phyloP scores from a whole-genome alignment of 208 protist species.

The Trichomonas tenax region DNA sequence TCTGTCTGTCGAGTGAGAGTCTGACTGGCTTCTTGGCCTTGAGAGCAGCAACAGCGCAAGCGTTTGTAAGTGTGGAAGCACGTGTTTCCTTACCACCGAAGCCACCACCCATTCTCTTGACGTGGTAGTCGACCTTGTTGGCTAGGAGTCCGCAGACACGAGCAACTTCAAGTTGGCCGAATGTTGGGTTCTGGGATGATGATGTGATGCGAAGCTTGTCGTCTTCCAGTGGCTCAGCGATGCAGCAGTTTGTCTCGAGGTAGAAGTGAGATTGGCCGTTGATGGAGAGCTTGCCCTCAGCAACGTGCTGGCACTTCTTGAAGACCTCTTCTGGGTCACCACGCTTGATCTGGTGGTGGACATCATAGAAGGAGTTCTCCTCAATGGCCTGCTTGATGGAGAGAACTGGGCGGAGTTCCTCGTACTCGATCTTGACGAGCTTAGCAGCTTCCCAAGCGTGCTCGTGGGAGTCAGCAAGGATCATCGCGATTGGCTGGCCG shows the following conservation, averaged over 20 bases:
- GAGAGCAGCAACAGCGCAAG: constrained; percentile 50
- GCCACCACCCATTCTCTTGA: constrained; percentile 60
- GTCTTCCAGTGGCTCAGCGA: constrained; percentile 53
- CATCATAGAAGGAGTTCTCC: constrained; percentile 17
- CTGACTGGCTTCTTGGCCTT: constrained; percentile 46
- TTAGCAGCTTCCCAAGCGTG: constrained; percentile 33
- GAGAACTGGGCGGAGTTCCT: constrained; percentile 36
- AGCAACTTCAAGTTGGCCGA: constrained; percentile 50
- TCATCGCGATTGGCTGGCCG: constrained; percentile 52
- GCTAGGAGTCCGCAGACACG: constrained; percentile 21
- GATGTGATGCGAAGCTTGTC: constrained; percentile 45
- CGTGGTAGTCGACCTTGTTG: constrained; percentile 32
- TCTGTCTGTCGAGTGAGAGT: constrained; percentile 47
- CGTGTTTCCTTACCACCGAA: constrained; percentile 72
- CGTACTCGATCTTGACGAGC: constrained; percentile 45
- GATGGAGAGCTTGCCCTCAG: constrained; percentile 45
- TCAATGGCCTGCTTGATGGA: constrained; percentile 46
- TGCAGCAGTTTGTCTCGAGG: constrained; percentile 51
- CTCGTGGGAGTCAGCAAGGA: constrained; percentile 45
- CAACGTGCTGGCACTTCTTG: constrained; percentile 31
- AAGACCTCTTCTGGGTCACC: constrained; percentile 49
- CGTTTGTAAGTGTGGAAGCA: constrained; percentile 36
- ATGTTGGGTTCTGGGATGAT: constrained; percentile 56
- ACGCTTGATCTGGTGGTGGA: constrained; percentile 29
- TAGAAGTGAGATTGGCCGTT: constrained; percentile 74